Evolutionary conservation across 441 rosid species (phyloP), one percentile per base, ranked within the genome.

Genomic region (Pelargonium cotyledonis): DNA sequence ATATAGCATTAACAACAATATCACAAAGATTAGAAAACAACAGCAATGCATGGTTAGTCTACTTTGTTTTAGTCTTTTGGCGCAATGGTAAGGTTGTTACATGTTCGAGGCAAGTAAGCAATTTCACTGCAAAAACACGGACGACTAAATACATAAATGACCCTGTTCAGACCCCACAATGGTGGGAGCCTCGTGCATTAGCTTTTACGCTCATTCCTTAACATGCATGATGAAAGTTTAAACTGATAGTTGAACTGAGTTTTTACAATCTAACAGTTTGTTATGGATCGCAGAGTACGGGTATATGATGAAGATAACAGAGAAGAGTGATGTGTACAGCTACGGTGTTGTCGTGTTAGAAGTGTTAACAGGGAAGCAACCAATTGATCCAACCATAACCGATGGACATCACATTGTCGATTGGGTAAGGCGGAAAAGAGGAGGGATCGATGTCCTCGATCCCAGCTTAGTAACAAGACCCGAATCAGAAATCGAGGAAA

Each of bases 261-360:
- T 72, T 26, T 26, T 26, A 68, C 46, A 72, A 38, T 15, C 63
- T 21, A 40, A 41, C 11, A 26, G n/a, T 68, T 63, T 9, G 70
- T 72, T 8, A 49, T 49, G 55, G 6, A 35, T 46, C 70, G 68
- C 85, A 94, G 99, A 94, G 79, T 94, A 94, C 73, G 96, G 97
- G 26, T 89, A 87, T 76, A 87, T 86, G 90, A 86, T 89, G 99
- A 94, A 91, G 85, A 94, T 94, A 40, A 91, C 99, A 67, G 97
- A 94, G 80, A 94, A 94, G 61, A 91, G 95, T 31, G 97, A 94
- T 71, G 96, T 94, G 35, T 94, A 94, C 69, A 94, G 99, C 91
- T 94, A 88, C 8, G 99, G 97, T 0, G 92, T 94, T 35, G 97
- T 94, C 40, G 84, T 86, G 10, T 77, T 94, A 31, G 97, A 91